Base-by-base conservation (phyloP, 1,139 yeast species). In the Tardiomyces depauwii region DNA sequence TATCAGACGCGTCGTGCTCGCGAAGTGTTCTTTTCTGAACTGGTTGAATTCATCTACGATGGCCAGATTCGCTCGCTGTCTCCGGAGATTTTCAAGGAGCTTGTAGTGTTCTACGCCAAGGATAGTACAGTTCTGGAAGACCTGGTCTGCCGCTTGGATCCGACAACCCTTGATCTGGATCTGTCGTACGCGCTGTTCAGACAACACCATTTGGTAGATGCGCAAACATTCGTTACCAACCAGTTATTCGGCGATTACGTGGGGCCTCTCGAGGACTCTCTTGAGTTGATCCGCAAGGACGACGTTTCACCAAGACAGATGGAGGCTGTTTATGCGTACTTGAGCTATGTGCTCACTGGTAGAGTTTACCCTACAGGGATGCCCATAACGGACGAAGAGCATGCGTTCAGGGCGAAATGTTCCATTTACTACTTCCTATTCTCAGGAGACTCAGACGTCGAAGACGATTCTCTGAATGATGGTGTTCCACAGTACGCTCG, bases 331-430 rank as follows among this genome's bases (percentile, higher is more conserved):
- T 84, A 68, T 53, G 68, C 80, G 0, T 88, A 82, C 58, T 60
- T 88, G 53, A 71, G 88, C 0, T 81, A 77, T 55, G 67, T 80
- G n/a, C 65, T 86, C 41, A 80, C 88, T 0, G 93, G 95, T 1
- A 66, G 88, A 44, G 81, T 81, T 49, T 88, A 80, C 58, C 96
- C 96, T 0, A 79, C 82, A 0, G 89, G 80, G 14, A 63, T 68
- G 23, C 53, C 54, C 2, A 47, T 51, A 12, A 47, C 44, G 18
- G 40, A 44, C 12, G 23, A 23, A 4, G 33, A 63, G 52, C 44
- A 47, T 1, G 53, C 58, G 10, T 44, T 50, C 1, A 40, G 52
- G 1, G 80, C 82, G 0, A 78, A 78, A 53, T 54, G 64, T 11
- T 62, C 67, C 19, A 56, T 85, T 0, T 78, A 80, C 51, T 67